phyloP scores from a whole-genome alignment of 306 rosid genomes.

The Acacia melanoxylon region DNA sequence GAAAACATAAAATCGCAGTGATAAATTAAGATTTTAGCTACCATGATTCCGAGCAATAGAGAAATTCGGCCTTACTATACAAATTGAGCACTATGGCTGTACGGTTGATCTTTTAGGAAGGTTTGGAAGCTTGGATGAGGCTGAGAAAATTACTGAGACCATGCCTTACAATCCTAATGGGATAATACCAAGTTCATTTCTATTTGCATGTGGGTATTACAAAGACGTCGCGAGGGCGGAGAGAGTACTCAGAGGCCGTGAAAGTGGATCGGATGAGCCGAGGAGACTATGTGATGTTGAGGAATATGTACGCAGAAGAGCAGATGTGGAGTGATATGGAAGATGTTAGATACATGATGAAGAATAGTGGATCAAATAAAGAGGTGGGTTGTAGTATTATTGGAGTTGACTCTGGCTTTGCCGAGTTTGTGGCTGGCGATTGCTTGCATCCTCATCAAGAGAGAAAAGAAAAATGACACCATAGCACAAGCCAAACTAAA shows the following conservation, averaged over 20 bases:
- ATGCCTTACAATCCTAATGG: slow-evolving; percentile 71
- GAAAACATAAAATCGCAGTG: no score
- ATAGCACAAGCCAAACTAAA: no score
- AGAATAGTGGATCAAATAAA: slow-evolving; percentile 51
- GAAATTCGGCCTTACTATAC: slow-evolving; percentile 50
- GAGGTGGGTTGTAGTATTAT: slow-evolving; percentile 64
- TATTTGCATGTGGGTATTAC: slow-evolving; percentile 59
- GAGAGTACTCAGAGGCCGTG: slow-evolving; percentile 51
- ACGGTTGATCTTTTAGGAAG: slow-evolving; percentile 74
- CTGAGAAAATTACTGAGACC: slow-evolving; percentile 50
- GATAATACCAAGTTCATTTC: slow-evolving; percentile 65
- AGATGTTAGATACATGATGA: slow-evolving; percentile 55
- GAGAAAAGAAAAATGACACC: no score
- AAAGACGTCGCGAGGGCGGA: slow-evolving; percentile 58
- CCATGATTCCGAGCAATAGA: slow-evolving; percentile 54
- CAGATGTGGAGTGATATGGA: slow-evolving; percentile 68
- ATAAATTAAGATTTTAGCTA: no score
- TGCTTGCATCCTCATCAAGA: slow-evolving; percentile 33
- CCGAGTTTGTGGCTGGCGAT: slow-evolving; percentile 38
- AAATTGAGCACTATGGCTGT: slow-evolving; percentile 76
- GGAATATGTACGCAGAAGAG: slow-evolving; percentile 60
- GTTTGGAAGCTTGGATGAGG: slow-evolving; percentile 73
- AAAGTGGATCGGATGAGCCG: slow-evolving; percentile 43
- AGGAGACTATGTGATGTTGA: slow-evolving; percentile 58
- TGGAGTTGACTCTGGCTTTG: slow-evolving; percentile 57